These are phyloP conservation scores for Corymbia calophylla DNA, from an alignment of 441 rosid species.

Conservation along the genomic window DNA sequence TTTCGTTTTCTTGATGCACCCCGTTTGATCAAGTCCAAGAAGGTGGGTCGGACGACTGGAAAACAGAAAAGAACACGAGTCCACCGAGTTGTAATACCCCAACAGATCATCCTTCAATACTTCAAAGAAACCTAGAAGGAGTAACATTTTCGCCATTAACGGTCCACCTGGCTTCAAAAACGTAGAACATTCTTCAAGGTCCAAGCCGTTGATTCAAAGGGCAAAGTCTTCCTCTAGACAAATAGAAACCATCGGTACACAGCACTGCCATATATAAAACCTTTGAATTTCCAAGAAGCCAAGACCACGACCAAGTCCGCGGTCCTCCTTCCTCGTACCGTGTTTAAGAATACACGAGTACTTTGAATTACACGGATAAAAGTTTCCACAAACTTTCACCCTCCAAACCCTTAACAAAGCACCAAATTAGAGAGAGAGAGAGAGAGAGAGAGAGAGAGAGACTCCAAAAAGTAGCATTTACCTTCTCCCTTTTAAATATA, in stretches of 20 bases:
- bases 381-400: neutral
- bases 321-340: neutral
- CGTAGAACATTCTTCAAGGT: constrained; percentile 1
- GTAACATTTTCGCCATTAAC: neutral
- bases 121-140: neutral
- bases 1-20: neutral
- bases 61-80: neutral
- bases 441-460: neutral
- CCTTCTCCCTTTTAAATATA: neutral
- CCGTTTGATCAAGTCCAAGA: neutral
- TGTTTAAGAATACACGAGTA: neutral
- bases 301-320: neutral
- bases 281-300: neutral
- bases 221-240: neutral
- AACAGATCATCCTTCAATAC: neutral
- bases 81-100: neutral
- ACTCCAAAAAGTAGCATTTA: neutral
- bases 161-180: neutral
- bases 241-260: neutral
- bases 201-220: neutral
- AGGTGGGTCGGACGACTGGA: neutral
- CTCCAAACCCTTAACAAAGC: neutral
- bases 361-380: neutral
- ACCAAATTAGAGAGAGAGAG: too few relatives aligned
- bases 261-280: neutral